Conservation (phyloP, 139 green algal species). For the Chlorella sp. region DNA sequence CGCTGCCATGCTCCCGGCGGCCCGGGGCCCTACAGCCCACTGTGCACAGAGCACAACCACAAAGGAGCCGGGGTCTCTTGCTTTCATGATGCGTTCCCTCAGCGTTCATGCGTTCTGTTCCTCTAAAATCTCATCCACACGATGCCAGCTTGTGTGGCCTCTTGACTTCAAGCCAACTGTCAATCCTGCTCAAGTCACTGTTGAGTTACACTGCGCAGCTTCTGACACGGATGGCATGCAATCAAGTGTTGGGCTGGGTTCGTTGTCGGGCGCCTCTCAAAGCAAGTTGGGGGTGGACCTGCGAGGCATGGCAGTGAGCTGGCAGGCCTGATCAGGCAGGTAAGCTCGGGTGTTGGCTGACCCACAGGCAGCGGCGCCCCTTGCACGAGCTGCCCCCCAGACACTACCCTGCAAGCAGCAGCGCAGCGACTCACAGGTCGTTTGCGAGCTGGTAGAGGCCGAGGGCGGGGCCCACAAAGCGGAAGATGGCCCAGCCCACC, state of each 20-base stretch:
- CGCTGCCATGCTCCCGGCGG: constrained; percentile 13
- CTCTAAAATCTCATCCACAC: neutral
- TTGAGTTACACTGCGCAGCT: no score
- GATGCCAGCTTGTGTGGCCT: neutral
- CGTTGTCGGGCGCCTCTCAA: neutral
- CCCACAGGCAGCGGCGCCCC: no score
- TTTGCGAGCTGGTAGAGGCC: constrained; percentile 80
- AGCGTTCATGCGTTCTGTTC: neutral
- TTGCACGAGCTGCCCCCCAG: no score
- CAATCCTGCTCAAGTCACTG: no score
- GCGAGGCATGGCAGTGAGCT: no score
- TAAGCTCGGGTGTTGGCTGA: no score
- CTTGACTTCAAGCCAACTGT: neutral
- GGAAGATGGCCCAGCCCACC: constrained; percentile 80
- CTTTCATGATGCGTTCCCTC: neutral
- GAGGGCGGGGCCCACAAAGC: constrained; percentile 75
- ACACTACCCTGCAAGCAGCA: no score
- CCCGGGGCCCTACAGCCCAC: neutral
- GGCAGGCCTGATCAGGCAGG: no score
- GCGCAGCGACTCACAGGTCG: constrained; percentile 56
- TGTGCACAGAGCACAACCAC: neutral
- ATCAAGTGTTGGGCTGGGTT: no score
- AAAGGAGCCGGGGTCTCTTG: neutral
- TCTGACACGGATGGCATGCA: no score
- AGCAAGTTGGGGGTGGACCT: constrained; percentile 34